Evolutionary conservation across 208 protist genomes (phyloP), one percentile per base, ranked within the genome.

Genomic region (Acanthamoeba comandoni): DNA sequence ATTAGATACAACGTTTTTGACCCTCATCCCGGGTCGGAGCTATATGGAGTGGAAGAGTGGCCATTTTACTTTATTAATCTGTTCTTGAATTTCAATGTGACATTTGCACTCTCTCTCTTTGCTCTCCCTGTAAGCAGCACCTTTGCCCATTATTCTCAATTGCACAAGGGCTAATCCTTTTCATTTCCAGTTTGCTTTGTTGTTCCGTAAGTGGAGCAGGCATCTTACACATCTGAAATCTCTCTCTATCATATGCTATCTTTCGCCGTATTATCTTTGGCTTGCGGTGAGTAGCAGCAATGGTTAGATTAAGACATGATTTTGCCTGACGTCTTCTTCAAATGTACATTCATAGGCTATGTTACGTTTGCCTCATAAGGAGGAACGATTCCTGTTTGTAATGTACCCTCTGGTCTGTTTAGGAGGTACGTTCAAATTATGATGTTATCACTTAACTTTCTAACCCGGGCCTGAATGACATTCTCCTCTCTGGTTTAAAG

Each of bases 21-120:
- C 0, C 29, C 58, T 9, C 93, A 94, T 11, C 86, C 80, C 7
- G 95, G 95, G 12, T 92, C 97, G 2, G 95, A 97, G 60, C 94
- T 98, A 9, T 98, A 98, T 92, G 98, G 98, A 71, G 92, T 96
- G 0, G 98, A 99, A 93, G 96, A 97, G 51, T 97, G 95, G 96
- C 92, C 71, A 62, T 99, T 97, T 75, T 98, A 98, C 93, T 91
- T 97, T 24, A 95, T 96, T 80, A 98, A 98, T 92, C 91, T 98
- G 17, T 87, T 96, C 35, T 94, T 99, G 13, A 98, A 98, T 92
- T 98, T 98, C 86, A 98, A 98, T 92, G n/a, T 98, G 1, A 86
- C 95, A 19, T 98, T 98, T 79, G 31, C 97, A 9, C 85, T 96
- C 3, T 95, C 93, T 11, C 84, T 96, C 9, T 7, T 94, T 8